Base-by-base conservation (phyloP, 352 stramenopile species). In the Thraustotheca clavata region DNA sequence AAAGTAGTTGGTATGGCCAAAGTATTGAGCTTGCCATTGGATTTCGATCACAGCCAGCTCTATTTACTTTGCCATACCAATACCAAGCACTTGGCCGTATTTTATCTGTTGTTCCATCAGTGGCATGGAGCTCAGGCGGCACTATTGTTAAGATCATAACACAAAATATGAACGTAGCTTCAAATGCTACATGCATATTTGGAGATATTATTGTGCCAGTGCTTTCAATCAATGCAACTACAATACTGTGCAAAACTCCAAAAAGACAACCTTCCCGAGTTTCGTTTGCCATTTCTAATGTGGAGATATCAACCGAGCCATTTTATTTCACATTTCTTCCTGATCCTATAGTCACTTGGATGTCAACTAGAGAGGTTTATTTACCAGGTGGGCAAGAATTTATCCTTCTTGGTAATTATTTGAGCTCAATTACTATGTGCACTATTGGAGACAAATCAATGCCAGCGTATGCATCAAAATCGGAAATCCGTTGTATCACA, bases 391-490 rank as follows among this genome's bases (percentile, higher is more conserved):
- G 80, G 0, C 32, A 74, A 24, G 22, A 80, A 1, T 67, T 91
- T 0, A 61, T 46, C 0, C 62, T 94, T n/a, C 48, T 67, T 12
- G 84, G 84, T 0, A 70, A 71, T 27, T 67, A 79, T 22, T 69
- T 94, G 1, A 67, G 86, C 24, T 36, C 71, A 0, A 70, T 94
- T 11, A 76, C 77, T 0, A 73, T 90, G 54, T 96, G 88, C 65
- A 65, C 72, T n/a, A 92, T 96, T 73, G 84, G 80, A 16, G 49
- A 48, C 1, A 48, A 59, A 1, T 33, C 60, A 8, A 61, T 73
- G 7, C 48, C 73, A 14, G 78, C 74, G 0, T 72, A 66, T 39
- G 52, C 47, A 3, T 22, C 22, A 0, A 31, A 35, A 2, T 32
- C 22, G 14, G 16, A 16, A 20, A 20, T 65, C 8, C 38, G 32